Conservation (phyloP, 371 early-diverging fungal genomes). For the Mortierella sp. region DNA sequence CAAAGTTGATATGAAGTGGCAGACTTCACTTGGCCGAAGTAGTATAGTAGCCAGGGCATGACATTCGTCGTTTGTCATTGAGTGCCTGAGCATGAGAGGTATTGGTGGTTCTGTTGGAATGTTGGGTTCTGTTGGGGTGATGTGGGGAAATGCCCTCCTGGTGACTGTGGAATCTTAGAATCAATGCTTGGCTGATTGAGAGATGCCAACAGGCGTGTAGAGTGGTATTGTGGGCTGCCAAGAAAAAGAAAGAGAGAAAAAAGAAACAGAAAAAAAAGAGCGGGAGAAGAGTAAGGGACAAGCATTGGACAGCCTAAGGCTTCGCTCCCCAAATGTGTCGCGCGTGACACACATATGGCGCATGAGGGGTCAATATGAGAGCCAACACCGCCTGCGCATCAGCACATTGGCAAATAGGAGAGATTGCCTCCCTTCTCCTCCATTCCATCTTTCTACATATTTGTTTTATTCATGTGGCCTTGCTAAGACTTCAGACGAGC, state of each 20-base stretch:
- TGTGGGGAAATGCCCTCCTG: too few relatives aligned
- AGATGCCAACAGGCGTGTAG: not conserved
- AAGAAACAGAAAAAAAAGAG: not conserved
- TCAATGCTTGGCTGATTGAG: not conserved
- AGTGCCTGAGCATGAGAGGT: not conserved
- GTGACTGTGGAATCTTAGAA: not conserved
- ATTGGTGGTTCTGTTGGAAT: constrained; percentile 3
- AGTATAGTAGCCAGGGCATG: constrained; percentile 53
- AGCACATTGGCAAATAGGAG: too few relatives aligned
- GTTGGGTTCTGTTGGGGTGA: not conserved
- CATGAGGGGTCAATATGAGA: too few relatives aligned
- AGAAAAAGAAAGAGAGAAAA: not conserved
- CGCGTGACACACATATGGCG: too few relatives aligned
- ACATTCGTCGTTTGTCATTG: constrained; percentile 41
- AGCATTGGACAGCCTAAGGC: too few relatives aligned
- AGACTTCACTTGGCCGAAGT: constrained; percentile 54
- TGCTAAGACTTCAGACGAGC: not conserved
- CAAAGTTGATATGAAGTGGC: constrained; percentile 52
- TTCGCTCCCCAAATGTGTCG: too few relatives aligned
- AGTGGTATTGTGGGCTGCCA: not conserved
- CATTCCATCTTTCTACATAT: not conserved
- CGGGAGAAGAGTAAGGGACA: not conserved
- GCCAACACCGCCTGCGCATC: too few relatives aligned
- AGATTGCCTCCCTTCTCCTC: too few relatives aligned
- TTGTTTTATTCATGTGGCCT: not conserved